Evolutionary conservation across 208 protist genomes (phyloP), one percentile per base, ranked within the genome.

Genomic region (Lotmaria passim): DNA sequence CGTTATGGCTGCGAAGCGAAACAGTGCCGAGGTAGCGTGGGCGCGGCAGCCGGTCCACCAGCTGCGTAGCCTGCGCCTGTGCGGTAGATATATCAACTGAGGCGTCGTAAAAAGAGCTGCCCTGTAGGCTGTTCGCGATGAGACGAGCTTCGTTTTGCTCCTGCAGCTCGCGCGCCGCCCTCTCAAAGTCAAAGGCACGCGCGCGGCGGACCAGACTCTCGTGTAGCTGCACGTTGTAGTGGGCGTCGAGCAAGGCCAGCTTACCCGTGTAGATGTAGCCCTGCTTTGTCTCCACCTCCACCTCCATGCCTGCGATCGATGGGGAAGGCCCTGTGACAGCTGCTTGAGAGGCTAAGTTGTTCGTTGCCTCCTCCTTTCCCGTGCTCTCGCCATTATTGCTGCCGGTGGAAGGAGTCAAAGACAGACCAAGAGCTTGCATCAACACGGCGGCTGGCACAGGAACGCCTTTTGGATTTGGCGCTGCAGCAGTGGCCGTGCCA

Each of bases 261-360:
- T 81, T 76, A 19, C 91, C 91, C 7, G 75, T 58, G 71, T 94
- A 93, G 15, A 93, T 61, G 69, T 96, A 96, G 19, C 91, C 91
- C 58, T 96, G 91, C 39, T 51, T 84, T 10, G 91, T 93, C 76
- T 96, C 88, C 34, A 93, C 84, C 73, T 93, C 88, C 36, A 93
- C 88, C 33, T 89, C 75, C 53, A 70, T 60, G 17, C 48, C 44
- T 26, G 31, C 57, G 38, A 60, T 26, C 15, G 56, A 52, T 0
- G 60, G 33, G 1, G 73, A 53, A 3, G 61, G 58, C 0, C 59
- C 59, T 3, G 24, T 17, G 4, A 33, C 31, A 7, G 17, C 48
- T 39, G 33, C 26, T 24, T 23, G 17, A n/a, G n/a, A n/a, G n/a
- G n/a, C n/a, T n/a, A n/a, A n/a, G n/a, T n/a, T n/a, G n/a, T n/a